Evolutionary conservation across 768 basidiomycete species (phyloP).

Genomic region (Leccinum barrowsii): DNA sequence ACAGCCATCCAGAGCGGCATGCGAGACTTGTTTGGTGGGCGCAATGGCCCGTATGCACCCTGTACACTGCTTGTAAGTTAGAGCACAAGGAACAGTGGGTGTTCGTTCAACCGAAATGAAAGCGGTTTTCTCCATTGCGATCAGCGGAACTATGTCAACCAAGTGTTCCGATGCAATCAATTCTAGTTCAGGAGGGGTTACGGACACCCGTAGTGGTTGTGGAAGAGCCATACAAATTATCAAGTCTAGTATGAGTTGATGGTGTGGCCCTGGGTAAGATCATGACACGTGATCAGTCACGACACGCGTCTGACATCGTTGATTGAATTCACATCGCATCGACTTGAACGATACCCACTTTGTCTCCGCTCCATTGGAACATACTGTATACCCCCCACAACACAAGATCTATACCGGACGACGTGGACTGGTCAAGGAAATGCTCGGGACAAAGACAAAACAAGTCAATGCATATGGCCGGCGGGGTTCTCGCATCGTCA

Average conservation of each 20-base stretch:
- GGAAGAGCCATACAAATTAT: constrained; percentile 73
- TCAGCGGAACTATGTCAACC: constrained; percentile 83
- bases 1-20: constrained; percentile 97
- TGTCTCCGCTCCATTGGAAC: background rate
- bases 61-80: constrained; percentile 30
- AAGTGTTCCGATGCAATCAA: constrained; percentile 82
- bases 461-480: constrained; percentile 65
- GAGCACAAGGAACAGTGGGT: constrained; percentile 4
- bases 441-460: constrained; percentile 62
- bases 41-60: constrained; percentile 92
- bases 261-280: background rate
- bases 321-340: background rate
- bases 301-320: constrained; percentile 5
- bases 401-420: background rate
- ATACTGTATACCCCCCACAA: background rate
- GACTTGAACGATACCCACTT: constrained; percentile 5
- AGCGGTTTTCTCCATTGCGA: constrained; percentile 87
- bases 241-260: background rate
- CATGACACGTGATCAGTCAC: constrained; percentile 21
- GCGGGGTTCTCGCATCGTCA: constrained; percentile 58
- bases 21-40: constrained; percentile 77
- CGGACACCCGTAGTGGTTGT: constrained; percentile 59
- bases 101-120: constrained; percentile 73
- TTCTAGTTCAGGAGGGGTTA: constrained; percentile 84
- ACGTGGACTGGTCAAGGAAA: constrained; percentile 19